Evolutionary conservation across 805 yeast genomes (phyloP).

Genomic region (Ogataea populi-albae): DNA sequence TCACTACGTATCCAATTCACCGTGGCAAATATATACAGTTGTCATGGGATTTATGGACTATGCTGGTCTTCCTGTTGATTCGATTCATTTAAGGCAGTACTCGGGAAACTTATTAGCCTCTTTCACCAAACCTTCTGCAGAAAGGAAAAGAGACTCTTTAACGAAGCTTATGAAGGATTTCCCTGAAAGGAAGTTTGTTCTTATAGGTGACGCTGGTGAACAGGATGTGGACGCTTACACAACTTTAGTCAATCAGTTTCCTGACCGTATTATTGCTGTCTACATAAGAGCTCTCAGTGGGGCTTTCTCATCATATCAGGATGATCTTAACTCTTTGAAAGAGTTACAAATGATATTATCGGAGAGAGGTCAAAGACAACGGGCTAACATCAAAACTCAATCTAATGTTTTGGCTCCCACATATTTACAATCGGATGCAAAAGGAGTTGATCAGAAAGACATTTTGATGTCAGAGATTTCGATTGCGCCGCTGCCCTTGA

Average conservation of each 20-base stretch:
- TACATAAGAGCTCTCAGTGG: constrained; percentile 75
- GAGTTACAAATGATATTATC: constrained; percentile 22
- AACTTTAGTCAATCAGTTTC: constrained; percentile 59
- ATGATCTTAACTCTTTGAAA: constrained; percentile 33
- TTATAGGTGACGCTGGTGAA: constrained; percentile 96
- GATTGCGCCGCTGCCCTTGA: too few species aligned
- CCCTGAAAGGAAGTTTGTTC: constrained; percentile 70
- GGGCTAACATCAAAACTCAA: too few species aligned
- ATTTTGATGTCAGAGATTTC: too few species aligned
- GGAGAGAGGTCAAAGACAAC: too few species aligned
- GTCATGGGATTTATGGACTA: constrained; percentile 54
- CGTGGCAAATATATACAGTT: constrained; percentile 78
- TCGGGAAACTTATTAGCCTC: constrained; percentile 78
- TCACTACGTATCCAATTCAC: constrained; percentile 94
- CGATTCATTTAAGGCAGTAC: constrained; percentile 85
- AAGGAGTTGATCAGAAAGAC: too few species aligned
- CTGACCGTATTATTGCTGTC: constrained; percentile 66
- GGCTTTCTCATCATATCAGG: constrained; percentile 56
- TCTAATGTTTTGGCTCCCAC: too few species aligned
- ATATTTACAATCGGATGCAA: too few species aligned
- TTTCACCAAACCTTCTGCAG: constrained; percentile 81
- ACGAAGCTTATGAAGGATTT: constrained; percentile 66
- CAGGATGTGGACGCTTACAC: constrained; percentile 90
- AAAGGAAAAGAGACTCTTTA: constrained; percentile 69
- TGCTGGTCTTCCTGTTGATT: constrained; percentile 69